Base-by-base conservation (phyloP, 1,284 basidiomycete genomes). In the Mycosarcoma mackinlayi region DNA sequence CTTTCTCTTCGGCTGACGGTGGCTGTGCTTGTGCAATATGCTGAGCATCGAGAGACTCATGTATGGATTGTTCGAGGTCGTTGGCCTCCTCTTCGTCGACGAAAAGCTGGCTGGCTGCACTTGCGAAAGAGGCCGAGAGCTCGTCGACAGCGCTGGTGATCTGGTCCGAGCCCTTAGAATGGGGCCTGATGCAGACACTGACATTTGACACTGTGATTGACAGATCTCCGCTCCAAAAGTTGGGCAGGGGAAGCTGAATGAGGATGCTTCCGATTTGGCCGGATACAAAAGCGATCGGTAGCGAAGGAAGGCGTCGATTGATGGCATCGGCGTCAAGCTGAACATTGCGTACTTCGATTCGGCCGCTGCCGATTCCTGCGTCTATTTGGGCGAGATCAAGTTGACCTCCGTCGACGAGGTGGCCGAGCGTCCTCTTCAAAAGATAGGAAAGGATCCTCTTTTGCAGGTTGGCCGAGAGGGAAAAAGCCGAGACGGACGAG, bases 391-490 rank as follows among this genome's bases (percentile, higher is more conserved):
- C 88, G 47, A 88, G 86, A 83, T 96, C 92, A 59, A 97, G 87
- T 76, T 94, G 92, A 11, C 92, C 92, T 23, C 91, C 91, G 77
- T 90, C 90, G 66, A 97, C 87, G 66, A 96, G 87, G 77, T 91
- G 90, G 3, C 94, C 94, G 0, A 97, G 85, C 3, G 89, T 87
- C 67, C 89, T 89, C 85, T 90, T 91, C 66, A 98, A 86, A 42
- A 93, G 85, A 83, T 93, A 97, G 3, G 92, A 92, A 27, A 97
- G 86, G 84, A 98, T 93, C 48, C 92, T 88, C 51, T 89, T 87
- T 84, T 97, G 94, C 40, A 98, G 89, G 68, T 88, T 87, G 6
- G 91, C 88, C 7, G 94, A 92, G 16, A 96, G 61, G 16, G 72
- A 61, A 30, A 64, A 71, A 6, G 68, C 52, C 2, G 72, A 75